Evolutionary conservation across 108 stramenopile species (phyloP).

Genomic region (Cyclotella sp.): DNA sequence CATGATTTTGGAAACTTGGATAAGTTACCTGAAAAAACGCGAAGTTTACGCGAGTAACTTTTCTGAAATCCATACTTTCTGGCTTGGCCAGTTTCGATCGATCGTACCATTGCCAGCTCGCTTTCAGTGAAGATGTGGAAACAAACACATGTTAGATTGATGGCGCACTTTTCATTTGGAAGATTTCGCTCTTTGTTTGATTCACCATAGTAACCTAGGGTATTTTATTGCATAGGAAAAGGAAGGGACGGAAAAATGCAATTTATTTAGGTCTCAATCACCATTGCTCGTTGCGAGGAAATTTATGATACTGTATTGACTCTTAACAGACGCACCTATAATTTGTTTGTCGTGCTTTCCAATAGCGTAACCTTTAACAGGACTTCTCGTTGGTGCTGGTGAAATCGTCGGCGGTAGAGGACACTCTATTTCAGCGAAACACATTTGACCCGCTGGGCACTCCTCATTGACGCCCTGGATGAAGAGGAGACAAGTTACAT

Average conservation of each 20-base stretch:
- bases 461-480: conserved; percentile 22
- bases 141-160: too few species aligned
- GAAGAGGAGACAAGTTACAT: background rate
- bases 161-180: background rate
- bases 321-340: conserved; percentile 11
- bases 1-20: background rate
- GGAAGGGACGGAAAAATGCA: background rate
- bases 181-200: background rate
- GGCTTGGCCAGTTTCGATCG: conserved; percentile 40
- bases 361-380: conserved; percentile 10
- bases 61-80: conserved; percentile 43
- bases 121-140: conserved; percentile 4
- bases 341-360: conserved; percentile 32
- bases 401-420: conserved; percentile 20
- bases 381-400: conserved; percentile 13
- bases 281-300: too few species aligned
- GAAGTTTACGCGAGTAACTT: conserved; percentile 44
- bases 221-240: background rate
- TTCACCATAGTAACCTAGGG: conserved; percentile 28
- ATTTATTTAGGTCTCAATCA: too few species aligned
- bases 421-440: conserved; percentile 24
- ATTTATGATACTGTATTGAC: background rate
- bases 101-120: conserved; percentile 55
- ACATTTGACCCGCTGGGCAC: conserved; percentile 20
- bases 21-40: conserved; percentile 39